A percentile compares a stretch with the other conserved stretches of the same genome.
phyloP scores from a whole-genome alignment of 176 grass and related monocot species.

The Cymbopogon citratus region DNA sequence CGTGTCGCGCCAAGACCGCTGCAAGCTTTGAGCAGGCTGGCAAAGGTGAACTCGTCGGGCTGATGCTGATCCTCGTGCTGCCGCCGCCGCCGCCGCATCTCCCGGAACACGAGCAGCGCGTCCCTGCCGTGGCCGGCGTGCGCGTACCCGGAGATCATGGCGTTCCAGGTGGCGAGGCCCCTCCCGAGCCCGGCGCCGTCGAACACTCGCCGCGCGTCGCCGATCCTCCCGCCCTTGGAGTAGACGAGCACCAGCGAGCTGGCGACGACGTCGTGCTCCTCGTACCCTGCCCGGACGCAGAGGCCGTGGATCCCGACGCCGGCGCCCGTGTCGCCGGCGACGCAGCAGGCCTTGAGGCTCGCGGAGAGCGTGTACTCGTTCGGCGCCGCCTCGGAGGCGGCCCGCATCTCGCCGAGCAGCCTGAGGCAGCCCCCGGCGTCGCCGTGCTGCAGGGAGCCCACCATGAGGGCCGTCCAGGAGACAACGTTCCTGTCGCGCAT shows the following conservation, averaged over 20 bases:
- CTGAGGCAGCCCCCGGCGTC: constrained; percentile 9
- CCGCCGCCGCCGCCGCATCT: constrained; percentile 4
- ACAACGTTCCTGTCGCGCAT: constrained; percentile 44
- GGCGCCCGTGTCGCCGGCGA: neutral
- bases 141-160: constrained; percentile 37
- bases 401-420: constrained; percentile 18
- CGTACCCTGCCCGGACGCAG: constrained; percentile 35
- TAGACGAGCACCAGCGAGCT: constrained; percentile 43
- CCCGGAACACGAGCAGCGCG: constrained; percentile 29
- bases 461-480: constrained; percentile 57
- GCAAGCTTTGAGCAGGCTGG: constrained; percentile 49
- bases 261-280: constrained; percentile 31
- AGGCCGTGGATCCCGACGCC: constrained; percentile 27
- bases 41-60: constrained; percentile 47
- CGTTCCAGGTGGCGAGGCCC: constrained; percentile 31
- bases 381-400: constrained; percentile 8
- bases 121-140: constrained; percentile 17
- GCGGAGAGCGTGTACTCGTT: constrained; percentile 55
- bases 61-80: neutral
- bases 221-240: constrained; percentile 27
- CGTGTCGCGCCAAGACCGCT: constrained; percentile 9
- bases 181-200: constrained; percentile 9
- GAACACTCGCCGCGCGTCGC: constrained; percentile 30
- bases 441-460: constrained; percentile 41
- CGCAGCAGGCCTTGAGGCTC: constrained; percentile 38